Conservation (phyloP, 768 basidiomycete genomes). For the Hirschioporus abietinus region DNA sequence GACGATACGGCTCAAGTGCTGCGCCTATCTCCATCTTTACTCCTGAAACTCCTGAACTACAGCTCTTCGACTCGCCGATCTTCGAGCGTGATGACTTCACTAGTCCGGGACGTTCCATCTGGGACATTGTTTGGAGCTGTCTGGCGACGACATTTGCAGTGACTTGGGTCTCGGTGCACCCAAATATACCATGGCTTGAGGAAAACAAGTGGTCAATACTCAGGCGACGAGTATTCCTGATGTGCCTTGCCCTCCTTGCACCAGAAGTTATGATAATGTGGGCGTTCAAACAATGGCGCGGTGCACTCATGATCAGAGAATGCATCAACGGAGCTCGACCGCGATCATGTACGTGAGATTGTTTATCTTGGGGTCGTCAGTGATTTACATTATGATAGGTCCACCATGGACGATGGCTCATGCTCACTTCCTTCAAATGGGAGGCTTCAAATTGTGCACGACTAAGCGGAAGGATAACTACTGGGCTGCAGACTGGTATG, state of each 20-base stretch:
- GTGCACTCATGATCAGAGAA: neutral
- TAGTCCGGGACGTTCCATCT: neutral
- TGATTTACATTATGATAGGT: too few species aligned
- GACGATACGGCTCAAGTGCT: too few species aligned
- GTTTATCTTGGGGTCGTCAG: too few species aligned
- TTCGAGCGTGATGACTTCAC: too few species aligned
- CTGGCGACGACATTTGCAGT: slow-evolving; percentile 7
- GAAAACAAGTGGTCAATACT: slow-evolving; percentile 7
- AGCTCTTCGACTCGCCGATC: too few species aligned
- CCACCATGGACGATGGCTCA: neutral
- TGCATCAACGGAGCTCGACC: too few species aligned
- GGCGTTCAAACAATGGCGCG: slow-evolving; percentile 7
- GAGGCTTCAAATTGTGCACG: neutral
- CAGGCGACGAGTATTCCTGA: slow-evolving; percentile 8
- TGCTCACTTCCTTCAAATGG: slow-evolving; percentile 3
- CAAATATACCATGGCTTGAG: slow-evolving; percentile 22
- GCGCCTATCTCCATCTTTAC: too few species aligned
- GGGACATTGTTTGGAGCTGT: slow-evolving; percentile 9
- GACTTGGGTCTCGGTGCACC: slow-evolving; percentile 19
- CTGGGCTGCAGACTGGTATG: too few species aligned
- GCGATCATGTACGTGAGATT: too few species aligned
- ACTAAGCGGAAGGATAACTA: too few species aligned
- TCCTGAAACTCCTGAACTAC: too few species aligned
- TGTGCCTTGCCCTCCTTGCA: slow-evolving; percentile 6
- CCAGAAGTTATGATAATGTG: slow-evolving; percentile 10